phyloP scores from a whole-genome alignment of 192 early-diverging fungal species.

The Umbelopsis ramanniana region DNA sequence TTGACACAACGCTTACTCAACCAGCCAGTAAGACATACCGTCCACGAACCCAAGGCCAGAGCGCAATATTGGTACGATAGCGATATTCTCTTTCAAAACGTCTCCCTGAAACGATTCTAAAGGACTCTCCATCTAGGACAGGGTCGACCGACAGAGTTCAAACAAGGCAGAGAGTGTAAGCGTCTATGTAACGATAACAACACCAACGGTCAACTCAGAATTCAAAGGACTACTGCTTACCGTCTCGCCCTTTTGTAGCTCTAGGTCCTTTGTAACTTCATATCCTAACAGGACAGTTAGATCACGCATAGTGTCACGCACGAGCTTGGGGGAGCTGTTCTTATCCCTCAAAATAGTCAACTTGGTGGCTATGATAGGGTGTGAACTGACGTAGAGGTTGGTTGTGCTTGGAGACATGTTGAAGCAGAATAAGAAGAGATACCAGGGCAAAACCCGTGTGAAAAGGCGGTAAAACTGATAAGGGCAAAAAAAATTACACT shows the following conservation, averaged over 20 bases:
- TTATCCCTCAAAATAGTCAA: conserved; percentile 58
- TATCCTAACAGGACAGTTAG: conserved; percentile 63
- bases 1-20: too few species aligned
- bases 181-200: neutral
- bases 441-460: conserved; percentile 11
- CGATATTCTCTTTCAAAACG: conserved; percentile 46
- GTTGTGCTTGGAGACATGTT: conserved; percentile 22
- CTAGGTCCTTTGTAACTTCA: conserved; percentile 60
- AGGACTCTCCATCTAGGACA: conserved; percentile 48
- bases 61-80: conserved; percentile 68
- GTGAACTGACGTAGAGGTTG: conserved; percentile 46
- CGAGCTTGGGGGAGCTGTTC: conserved; percentile 47
- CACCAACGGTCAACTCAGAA: neutral
- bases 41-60: conserved; percentile 64
- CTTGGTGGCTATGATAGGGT: conserved; percentile 64
- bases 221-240: conserved; percentile 27
- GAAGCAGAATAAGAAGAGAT: conserved; percentile 16
- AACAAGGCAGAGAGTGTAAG: neutral
- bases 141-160: neutral
- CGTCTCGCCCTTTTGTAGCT: conserved; percentile 23
- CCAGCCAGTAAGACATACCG: conserved; percentile 21
- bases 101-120: conserved; percentile 47
- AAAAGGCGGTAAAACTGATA: conserved; percentile 22
- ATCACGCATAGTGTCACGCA: conserved; percentile 58
- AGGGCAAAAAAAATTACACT: neutral